Conservation (phyloP, 768 basidiomycete species). For the Russula brevipes region DNA sequence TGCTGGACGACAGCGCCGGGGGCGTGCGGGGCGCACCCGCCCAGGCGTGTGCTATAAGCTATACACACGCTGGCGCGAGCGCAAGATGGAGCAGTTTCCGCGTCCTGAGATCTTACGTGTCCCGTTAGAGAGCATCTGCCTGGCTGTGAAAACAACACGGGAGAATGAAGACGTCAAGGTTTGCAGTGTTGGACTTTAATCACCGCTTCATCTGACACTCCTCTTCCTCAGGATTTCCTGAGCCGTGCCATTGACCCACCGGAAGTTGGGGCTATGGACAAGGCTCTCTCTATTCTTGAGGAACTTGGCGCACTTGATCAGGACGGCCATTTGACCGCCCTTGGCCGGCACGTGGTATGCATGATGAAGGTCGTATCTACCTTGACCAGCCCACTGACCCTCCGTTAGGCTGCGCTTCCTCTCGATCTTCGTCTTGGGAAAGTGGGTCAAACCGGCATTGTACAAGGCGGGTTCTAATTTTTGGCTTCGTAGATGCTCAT, state of each 20-base stretch:
- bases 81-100: constrained; percentile 64
- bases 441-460: constrained; percentile 34
- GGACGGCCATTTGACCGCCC: constrained; percentile 62
- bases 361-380: not conserved
- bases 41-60: constrained; percentile 85
- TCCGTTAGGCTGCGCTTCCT: constrained; percentile 68
- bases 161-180: constrained; percentile 77
- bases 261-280: constrained; percentile 63
- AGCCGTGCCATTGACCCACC: constrained; percentile 82
- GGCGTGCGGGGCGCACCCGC: constrained; percentile 83
- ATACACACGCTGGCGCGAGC: constrained; percentile 70
- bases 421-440: constrained; percentile 85
- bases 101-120: constrained; percentile 85
- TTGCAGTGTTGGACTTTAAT: not conserved
- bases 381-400: not conserved
- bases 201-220: not conserved
- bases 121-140: constrained; percentile 74
- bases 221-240: constrained; percentile 48
- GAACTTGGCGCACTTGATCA: constrained; percentile 74
- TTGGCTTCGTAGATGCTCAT: constrained; percentile 68
- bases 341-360: constrained; percentile 73
- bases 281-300: constrained; percentile 65
- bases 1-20: constrained; percentile 76
- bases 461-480: not conserved
- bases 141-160: constrained; percentile 77